These are phyloP conservation scores for Epichloe baconii DNA, from an alignment of 2,329 filamentous ascomycete species.

Conservation along the genomic window DNA sequence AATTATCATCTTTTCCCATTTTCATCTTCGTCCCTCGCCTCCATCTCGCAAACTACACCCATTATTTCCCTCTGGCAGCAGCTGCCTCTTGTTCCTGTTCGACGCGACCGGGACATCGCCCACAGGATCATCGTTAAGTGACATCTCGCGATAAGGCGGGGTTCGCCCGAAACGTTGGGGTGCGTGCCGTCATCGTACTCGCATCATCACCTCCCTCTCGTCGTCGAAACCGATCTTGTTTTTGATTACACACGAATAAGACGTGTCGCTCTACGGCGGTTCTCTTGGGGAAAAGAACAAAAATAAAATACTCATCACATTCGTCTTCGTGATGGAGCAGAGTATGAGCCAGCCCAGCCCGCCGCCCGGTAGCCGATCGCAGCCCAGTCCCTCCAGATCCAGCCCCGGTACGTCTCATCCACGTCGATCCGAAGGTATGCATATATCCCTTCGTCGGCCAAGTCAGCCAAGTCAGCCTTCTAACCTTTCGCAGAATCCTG, in stretches of 20 bases:
- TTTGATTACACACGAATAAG: not conserved
- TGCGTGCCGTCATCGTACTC: not conserved
- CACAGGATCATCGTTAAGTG: not conserved
- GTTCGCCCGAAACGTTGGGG: not conserved
- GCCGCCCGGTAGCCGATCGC: constrained; percentile 12
- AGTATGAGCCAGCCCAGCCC: constrained; percentile 15
- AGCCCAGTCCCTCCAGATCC: constrained; percentile 14
- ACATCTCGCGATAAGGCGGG: constrained; percentile 5
- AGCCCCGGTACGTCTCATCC: constrained; percentile 19
- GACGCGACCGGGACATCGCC: not conserved
- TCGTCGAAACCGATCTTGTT: not conserved
- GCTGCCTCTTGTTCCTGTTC: too few relatives aligned
- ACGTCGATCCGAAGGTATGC: constrained; percentile 25
- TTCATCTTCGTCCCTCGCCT: not conserved
- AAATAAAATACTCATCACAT: not conserved
- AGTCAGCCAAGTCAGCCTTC: constrained; percentile 1
- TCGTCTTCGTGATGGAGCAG: constrained; percentile 14
- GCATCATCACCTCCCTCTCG: not conserved
- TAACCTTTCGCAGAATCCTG: constrained; percentile 61
- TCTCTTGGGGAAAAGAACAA: too few relatives aligned
- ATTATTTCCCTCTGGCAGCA: too few relatives aligned
- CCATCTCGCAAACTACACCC: not conserved
- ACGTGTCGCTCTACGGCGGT: too few relatives aligned
- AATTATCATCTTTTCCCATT: not conserved
- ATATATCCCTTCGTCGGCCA: not conserved